Evolutionary conservation across 2,329 filamentous ascomycete genomes (phyloP), one percentile per base, ranked within the genome.

Genomic region (Curvularia verruculosa): DNA sequence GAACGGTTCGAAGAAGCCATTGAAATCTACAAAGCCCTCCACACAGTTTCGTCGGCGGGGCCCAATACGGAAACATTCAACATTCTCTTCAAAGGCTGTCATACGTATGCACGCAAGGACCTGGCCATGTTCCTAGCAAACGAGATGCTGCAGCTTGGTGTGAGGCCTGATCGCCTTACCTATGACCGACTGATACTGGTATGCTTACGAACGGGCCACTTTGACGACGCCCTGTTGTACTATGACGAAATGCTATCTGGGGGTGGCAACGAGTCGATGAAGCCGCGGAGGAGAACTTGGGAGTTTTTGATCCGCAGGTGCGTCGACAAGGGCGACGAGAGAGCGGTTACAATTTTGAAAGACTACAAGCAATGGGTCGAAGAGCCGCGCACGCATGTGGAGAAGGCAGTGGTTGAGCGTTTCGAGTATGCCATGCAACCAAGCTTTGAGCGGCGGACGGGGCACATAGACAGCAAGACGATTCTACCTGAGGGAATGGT

Each of bases 141-240:
- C 15, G 87, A 90, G 66, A 87, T 90, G 82, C 77, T 82, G 5
- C 79, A 82, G 9, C 75, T 87, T 8, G 77, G 78, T 7, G 74
- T 89, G 26, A 66, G 77, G 15, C 85, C 87, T 0, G 80, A 87
- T 57, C 68, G 75, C n/a, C 63, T 82, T 18, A 89, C 87, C 0
- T 89, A 89, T 63, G 86, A 89, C 63, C 79, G 83, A 4, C 75
- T 89, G 10, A 82, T 89, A 15, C 70, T 86, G 12, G 79, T 86
- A 41, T 89, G 86, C 65, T 63, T 85, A 5, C 24, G 61, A 4
- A 54, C 40, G 0, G 68, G 69, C 37, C 72, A 77, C 7, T 61
- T 80, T 43, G 78, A 80, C 24, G 80, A 82, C 55, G 82, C 81
- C 0, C 77, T 84, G 52, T 61, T 72, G 7, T 84, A 84, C 61